Evolutionary conservation across 2,329 filamentous ascomycete species (phyloP).

Genomic region (Sporothrix pallida): DNA sequence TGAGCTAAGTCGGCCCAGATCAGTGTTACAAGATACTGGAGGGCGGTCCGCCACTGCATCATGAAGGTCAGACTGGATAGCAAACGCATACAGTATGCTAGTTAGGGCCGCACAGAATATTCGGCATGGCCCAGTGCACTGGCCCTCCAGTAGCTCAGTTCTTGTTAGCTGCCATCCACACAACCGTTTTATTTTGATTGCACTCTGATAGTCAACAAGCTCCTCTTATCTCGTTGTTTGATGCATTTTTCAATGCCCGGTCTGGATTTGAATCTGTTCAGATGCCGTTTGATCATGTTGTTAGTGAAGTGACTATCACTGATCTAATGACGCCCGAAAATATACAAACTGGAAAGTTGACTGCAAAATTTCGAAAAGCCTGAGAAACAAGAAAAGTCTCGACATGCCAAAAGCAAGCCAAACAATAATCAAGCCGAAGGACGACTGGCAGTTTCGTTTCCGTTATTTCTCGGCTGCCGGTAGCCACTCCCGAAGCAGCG

Average conservation of each 20-base stretch:
- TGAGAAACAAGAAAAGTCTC: no score
- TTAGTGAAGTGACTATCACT: background rate
- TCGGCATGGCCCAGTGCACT: no score
- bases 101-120: no score
- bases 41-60: background rate
- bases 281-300: background rate
- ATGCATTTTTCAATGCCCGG: background rate
- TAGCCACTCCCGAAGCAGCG: constrained; percentile 18
- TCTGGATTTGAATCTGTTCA: background rate
- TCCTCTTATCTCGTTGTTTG: background rate
- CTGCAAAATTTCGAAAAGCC: background rate
- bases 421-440: background rate
- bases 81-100: background rate
- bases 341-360: background rate
- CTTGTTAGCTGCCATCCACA: no score
- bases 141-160: no score
- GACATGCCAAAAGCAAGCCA: background rate
- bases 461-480: background rate
- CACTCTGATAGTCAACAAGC: no score
- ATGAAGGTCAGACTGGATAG: background rate
- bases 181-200: no score
- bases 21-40: background rate
- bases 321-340: background rate
- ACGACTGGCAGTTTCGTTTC: background rate
- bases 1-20: background rate